Evolutionary conservation across 257 asterid species (phyloP).

Genomic region (Fraxinus americana): DNA sequence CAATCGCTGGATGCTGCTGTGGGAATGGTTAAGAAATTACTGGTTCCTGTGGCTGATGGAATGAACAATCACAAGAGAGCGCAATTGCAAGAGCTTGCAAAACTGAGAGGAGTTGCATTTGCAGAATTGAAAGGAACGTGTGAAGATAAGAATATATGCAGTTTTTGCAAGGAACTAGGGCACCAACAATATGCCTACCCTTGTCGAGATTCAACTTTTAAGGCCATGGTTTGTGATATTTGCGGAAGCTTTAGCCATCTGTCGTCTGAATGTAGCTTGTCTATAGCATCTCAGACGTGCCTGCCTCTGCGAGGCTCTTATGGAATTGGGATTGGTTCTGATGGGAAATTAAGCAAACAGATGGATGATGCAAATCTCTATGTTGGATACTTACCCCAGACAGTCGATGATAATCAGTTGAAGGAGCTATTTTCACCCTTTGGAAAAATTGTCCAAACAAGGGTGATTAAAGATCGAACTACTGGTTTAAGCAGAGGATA

Average conservation of each 20-base stretch:
- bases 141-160: constrained; percentile 30
- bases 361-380: constrained; percentile 32
- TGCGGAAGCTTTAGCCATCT: constrained; percentile 44
- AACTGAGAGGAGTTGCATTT: constrained; percentile 33
- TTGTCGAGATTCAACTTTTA: constrained; percentile 30
- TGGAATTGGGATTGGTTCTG: constrained; percentile 13
- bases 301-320: constrained; percentile 1
- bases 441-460: constrained; percentile 30
- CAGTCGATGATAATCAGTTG: constrained; percentile 28
- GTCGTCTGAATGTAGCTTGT: constrained; percentile 30
- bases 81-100: constrained; percentile 35
- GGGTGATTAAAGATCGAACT: constrained; percentile 31
- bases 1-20: constrained; percentile 36
- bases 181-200: constrained; percentile 41
- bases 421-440: constrained; percentile 39
- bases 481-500: constrained; percentile 41
- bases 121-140: constrained; percentile 36
- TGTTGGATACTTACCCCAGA: constrained; percentile 30
- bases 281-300: constrained; percentile 2
- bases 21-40: constrained; percentile 41
- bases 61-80: constrained; percentile 37
- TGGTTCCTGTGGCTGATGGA: constrained; percentile 39
- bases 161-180: constrained; percentile 39
- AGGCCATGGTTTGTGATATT: constrained; percentile 32
- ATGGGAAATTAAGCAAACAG: constrained; percentile 23